Evolutionary conservation across 164 flowering plant genomes (phyloP), one percentile per base, ranked within the genome.

Genomic region (Platanus orientalis): DNA sequence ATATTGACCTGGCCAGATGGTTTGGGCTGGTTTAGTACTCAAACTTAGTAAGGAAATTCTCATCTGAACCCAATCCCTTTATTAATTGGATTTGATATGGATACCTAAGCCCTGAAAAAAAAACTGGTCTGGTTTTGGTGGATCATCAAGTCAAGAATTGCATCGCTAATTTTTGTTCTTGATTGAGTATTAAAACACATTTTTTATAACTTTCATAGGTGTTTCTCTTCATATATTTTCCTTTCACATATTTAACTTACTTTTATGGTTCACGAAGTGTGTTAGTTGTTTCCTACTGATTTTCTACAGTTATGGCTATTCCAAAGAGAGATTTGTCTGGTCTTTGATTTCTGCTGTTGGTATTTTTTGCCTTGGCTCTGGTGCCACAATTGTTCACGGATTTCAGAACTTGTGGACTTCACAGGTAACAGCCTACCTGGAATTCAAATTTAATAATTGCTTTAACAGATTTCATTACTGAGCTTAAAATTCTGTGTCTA

Each of bases 341-440:
- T 88, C 99, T 66, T 73, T 94, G 83, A 94, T 91, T 76, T 94
- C 99, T 58, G 99, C 97, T 69, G 97, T 92, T 80, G 99, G 99
- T 20, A 92, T 91, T 45, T 94, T 94, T 68, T 94, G 97, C 77
- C 96, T 94, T 73, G 99, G 99, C 70, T 85, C 96, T 76, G 99
- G 97, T 65, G 99, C 96, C 29, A 94, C 99, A 39, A 86, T 94
- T 69, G 95, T 94, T 65, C 83, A 91, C 79, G 99, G 99, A 51
- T 57, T 94, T 75, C 99, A 91, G 68, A 84, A 94, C 76, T 73
- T 94, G 80, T 89, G 97, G 96, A 79, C 73, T 69, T 49, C 96
- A 64, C 84, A 89, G 80, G 99, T 91, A 76, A 65, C 47, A 28
- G 11, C 30, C 27, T 29, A 26, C 45, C 26, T 26, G 9, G 19